Evolutionary conservation across 1,284 basidiomycete species (phyloP), one percentile per base, ranked within the genome.

Genomic region (Xanthoconium separans): DNA sequence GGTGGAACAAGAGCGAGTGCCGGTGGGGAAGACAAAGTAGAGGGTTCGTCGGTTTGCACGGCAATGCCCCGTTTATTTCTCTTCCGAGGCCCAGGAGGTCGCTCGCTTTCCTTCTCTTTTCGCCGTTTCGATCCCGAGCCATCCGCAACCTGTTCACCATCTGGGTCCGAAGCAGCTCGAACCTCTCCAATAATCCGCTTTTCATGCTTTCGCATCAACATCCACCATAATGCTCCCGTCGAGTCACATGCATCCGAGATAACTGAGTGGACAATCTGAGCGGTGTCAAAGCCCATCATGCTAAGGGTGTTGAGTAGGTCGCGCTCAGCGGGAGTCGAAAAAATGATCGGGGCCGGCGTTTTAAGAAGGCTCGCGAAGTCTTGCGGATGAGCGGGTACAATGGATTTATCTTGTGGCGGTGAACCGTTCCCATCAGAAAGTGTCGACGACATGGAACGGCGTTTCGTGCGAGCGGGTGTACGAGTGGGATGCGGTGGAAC

Each of bases 161-260:
- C n/a, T 71, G 66, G 22, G 65, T 65, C 56, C 6, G 58, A 50
- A 33, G 53, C 37, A 69, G 70, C 46, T 30, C 60, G 67, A 43
- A 55, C 65, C 18, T 72, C 71, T n/a, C 61, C 73, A 24, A 79
- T 33, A 13, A 77, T 74, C 54, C 79, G 83, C 64, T 83, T 86
- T 69, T 91, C 87, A 10, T 85, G 80, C 64, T 87, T 91, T 61
- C 87, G 82, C 65, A 90, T 86, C 47, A 99, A 75, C 79, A 98
- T 91, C 97, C 97, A 99, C 96, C 96, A 99, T 12, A 93, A 75
- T 1, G 95, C 93, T 11, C 94, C 91, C 7, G 90, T 84, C 0
- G 91, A 81, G 70, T 99, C 96, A 66, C 96, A 99, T 0, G 97
- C 96, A 71, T 98, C 85, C 27, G 82, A 89, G 44, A 91, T 78